A percentile compares a stretch with the other conserved stretches of the same genome.
These are phyloP conservation scores for Hypomontagnella monticulosa DNA, from an alignment of 495 filamentous ascomycete genomes.

Conservation along the genomic window DNA sequence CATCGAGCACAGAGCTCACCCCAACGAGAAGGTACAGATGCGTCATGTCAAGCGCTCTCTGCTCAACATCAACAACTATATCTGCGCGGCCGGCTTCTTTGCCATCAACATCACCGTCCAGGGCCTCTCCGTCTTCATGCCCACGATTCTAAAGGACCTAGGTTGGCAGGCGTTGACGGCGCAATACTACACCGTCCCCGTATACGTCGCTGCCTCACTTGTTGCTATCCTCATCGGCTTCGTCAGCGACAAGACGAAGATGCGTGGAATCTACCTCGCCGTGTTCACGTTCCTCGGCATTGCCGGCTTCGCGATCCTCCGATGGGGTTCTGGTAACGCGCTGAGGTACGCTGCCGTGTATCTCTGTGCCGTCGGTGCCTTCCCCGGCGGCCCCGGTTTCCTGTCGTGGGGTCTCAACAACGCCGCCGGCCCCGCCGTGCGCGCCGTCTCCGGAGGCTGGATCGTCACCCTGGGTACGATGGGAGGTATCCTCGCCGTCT, in stretches of 20 bases:
- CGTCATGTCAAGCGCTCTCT: constrained; percentile 52
- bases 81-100: constrained; percentile 59
- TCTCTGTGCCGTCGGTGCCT: constrained; percentile 62
- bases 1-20: constrained; percentile 49
- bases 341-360: constrained; percentile 57
- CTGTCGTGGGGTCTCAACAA: constrained; percentile 68
- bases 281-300: constrained; percentile 56
- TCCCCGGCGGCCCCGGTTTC: constrained; percentile 63
- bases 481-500: constrained; percentile 65
- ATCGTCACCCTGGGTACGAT: constrained; percentile 65
- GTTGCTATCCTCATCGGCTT: constrained; percentile 68
- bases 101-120: constrained; percentile 64
- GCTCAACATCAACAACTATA: constrained; percentile 57
- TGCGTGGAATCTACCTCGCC: constrained; percentile 69
- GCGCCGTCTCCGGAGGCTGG: constrained; percentile 63
- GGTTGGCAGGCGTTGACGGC: constrained; percentile 57
- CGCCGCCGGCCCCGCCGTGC: constrained; percentile 63
- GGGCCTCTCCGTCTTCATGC: constrained; percentile 61
- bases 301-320: constrained; percentile 53
- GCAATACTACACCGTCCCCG: constrained; percentile 62
- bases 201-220: constrained; percentile 62
- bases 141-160: constrained; percentile 59
- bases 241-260: constrained; percentile 64
- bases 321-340: constrained; percentile 38
- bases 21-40: constrained; percentile 51